Percentiles rank a stretch among this genome's conserved stretches.
phyloP scores from a whole-genome alignment of 2,329 filamentous ascomycete genomes.

The Pseudogymnoascus sp. region DNA sequence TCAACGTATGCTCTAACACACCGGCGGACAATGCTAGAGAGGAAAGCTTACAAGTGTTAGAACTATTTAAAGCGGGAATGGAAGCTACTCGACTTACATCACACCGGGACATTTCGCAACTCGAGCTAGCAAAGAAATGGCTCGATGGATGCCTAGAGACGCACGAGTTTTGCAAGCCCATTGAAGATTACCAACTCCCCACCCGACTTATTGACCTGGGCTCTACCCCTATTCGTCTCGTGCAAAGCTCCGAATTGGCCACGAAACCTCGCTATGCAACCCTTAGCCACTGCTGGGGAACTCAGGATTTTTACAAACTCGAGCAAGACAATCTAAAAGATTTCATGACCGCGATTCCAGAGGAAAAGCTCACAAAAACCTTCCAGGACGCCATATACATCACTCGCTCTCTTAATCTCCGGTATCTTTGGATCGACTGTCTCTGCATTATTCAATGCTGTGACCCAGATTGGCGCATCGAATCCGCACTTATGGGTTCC shows the following conservation, averaged over 20 bases:
- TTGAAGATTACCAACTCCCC: slow-evolving; percentile 7
- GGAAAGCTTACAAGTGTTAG: too few species aligned
- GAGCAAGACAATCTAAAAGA: slow-evolving; percentile 9
- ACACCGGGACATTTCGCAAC: too few species aligned
- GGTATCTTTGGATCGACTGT: slow-evolving; percentile 21
- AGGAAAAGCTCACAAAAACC: slow-evolving; percentile 12
- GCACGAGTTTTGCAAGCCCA: slow-evolving; percentile 3
- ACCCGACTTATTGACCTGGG: slow-evolving; percentile 11
- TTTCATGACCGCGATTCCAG: slow-evolving; percentile 11
- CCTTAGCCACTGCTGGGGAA: slow-evolving; percentile 21
- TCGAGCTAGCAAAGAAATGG: slow-evolving; percentile 7
- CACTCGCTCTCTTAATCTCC: slow-evolving; percentile 10
- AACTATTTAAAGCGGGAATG: neutral
- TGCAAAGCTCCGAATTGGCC: slow-evolving; percentile 4
- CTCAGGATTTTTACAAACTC: slow-evolving; percentile 9
- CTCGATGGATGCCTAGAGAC: slow-evolving; percentile 10
- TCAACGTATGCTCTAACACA: too few species aligned
- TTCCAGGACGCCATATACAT: slow-evolving; percentile 20
- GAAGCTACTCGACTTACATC: neutral
- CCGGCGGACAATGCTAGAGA: too few species aligned
- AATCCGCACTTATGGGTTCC: slow-evolving; percentile 16
- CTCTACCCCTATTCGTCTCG: slow-evolving; percentile 3
- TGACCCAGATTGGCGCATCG: slow-evolving; percentile 18
- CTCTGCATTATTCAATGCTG: slow-evolving; percentile 19
- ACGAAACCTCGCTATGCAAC: slow-evolving; percentile 16